Percentiles rank a stretch among this genome's conserved stretches.
These are phyloP conservation scores for Begonia masoniana DNA, from an alignment of 306 rosid genomes.

Conservation along the genomic window DNA sequence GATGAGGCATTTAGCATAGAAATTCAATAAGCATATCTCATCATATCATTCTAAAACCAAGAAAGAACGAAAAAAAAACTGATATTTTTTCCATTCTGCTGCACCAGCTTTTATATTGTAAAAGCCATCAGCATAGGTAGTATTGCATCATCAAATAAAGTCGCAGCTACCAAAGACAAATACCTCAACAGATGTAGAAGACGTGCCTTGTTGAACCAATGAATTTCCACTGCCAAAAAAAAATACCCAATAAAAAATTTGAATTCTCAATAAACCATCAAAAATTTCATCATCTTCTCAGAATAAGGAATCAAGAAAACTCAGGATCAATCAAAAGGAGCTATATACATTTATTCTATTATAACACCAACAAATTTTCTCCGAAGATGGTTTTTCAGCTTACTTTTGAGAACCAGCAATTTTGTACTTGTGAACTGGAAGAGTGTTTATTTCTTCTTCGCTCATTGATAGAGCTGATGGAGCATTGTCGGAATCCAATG, in stretches of 20 bases:
- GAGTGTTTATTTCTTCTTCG: slow-evolving; percentile 80
- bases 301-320: no score
- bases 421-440: slow-evolving; percentile 82
- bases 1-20: no score
- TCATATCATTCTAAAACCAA: no score
- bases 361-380: no score
- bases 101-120: background rate
- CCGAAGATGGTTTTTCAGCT: slow-evolving; percentile 2
- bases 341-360: no score
- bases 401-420: slow-evolving; percentile 55
- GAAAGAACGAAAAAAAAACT: no score
- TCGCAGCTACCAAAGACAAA: background rate
- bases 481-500: slow-evolving; percentile 67
- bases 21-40: no score
- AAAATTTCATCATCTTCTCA: no score
- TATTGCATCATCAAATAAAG: background rate
- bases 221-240: slow-evolving; percentile 29
- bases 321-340: no score
- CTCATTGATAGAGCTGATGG: slow-evolving; percentile 71
- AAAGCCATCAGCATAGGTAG: background rate
- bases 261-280: no score
- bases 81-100: no score
- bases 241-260: slow-evolving; percentile 1
- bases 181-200: slow-evolving; percentile 69
- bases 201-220: slow-evolving; percentile 44